Evolutionary conservation across 208 protist species (phyloP).

Genomic region (Wallacemonas sp.): DNA sequence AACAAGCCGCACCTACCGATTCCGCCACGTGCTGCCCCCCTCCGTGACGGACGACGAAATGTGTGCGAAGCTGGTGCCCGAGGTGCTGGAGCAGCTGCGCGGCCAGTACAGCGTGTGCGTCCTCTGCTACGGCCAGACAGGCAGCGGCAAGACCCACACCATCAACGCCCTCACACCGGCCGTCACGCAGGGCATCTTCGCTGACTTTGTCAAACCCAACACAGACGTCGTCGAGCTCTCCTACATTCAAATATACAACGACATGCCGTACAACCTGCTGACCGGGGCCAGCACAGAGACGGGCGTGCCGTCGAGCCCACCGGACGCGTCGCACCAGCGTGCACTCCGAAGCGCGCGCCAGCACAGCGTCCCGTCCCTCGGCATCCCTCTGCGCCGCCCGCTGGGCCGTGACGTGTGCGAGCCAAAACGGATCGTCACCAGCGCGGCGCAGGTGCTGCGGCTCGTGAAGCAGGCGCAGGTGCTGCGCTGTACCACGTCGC

Average conservation of each 20-base stretch:
- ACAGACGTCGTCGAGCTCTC: conserved; percentile 75
- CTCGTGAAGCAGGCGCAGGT: conserved; percentile 33
- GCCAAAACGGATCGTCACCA: conserved; percentile 48
- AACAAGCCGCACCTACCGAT: conserved; percentile 45
- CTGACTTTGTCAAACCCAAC: conserved; percentile 26
- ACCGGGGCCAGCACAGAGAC: conserved; percentile 15
- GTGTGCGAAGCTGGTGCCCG: conserved; percentile 51
- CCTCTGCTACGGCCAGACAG: conserved; percentile 64
- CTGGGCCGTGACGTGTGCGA: conserved; percentile 33
- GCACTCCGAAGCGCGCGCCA: not conserved
- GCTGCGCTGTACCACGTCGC: conserved; percentile 43
- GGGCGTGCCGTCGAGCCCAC: conserved; percentile 15
- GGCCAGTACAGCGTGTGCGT: conserved; percentile 62
- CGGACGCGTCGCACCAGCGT: conserved; percentile 11
- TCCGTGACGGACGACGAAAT: conserved; percentile 47
- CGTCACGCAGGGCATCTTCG: conserved; percentile 47
- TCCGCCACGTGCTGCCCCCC: conserved; percentile 57
- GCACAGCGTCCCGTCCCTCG: not conserved
- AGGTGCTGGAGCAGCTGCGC: conserved; percentile 57
- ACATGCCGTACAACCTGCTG: conserved; percentile 73
- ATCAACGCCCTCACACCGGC: conserved; percentile 54
- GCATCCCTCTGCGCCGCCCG: conserved; percentile 27
- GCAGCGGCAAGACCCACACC: conserved; percentile 65
- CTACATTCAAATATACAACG: conserved; percentile 79
- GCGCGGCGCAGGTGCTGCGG: conserved; percentile 28